phyloP scores from a whole-genome alignment of 257 asterid genomes.

The Solanum chmielewskii region DNA sequence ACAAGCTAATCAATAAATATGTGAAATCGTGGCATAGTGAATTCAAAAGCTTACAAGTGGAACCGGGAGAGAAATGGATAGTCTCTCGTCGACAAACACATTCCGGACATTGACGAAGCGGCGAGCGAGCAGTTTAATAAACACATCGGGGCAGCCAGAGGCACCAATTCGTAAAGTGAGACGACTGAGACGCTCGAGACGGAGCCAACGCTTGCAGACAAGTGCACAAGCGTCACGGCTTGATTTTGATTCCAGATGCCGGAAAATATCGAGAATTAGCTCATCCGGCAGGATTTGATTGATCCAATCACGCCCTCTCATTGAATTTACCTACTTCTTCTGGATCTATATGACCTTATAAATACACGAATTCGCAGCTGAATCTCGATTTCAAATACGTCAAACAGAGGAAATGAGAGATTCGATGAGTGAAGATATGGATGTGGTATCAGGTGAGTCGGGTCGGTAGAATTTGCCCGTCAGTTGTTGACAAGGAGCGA shows the following conservation, averaged over 20 bases:
- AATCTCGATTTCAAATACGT: background rate
- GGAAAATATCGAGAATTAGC: conserved; percentile 51
- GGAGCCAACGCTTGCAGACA: conserved; percentile 85
- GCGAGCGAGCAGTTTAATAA: conserved; percentile 36
- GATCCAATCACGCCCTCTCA: conserved; percentile 55
- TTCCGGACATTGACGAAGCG: conserved; percentile 34
- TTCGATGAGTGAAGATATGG: background rate
- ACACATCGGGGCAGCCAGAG: conserved; percentile 43
- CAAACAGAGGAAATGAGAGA: background rate
- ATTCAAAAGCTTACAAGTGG: conserved; percentile 27
- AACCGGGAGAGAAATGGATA: conserved; percentile 35
- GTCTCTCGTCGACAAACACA: conserved; percentile 52
- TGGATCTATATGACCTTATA: background rate
- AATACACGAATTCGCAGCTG: background rate
- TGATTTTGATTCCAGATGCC: conserved; percentile 39
- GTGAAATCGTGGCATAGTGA: background rate
- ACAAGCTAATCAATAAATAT: background rate
- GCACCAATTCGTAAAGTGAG: conserved; percentile 64
- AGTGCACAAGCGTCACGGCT: conserved; percentile 62
- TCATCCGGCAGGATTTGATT: conserved; percentile 58
- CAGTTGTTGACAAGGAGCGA: background rate
- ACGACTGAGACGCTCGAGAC: conserved; percentile 77
- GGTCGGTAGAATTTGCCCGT: background rate
- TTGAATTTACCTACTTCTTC: background rate
- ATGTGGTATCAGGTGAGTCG: background rate